These are phyloP conservation scores for Aspergillus hancockii DNA, from an alignment of 495 filamentous ascomycete species.

Conservation along the genomic window DNA sequence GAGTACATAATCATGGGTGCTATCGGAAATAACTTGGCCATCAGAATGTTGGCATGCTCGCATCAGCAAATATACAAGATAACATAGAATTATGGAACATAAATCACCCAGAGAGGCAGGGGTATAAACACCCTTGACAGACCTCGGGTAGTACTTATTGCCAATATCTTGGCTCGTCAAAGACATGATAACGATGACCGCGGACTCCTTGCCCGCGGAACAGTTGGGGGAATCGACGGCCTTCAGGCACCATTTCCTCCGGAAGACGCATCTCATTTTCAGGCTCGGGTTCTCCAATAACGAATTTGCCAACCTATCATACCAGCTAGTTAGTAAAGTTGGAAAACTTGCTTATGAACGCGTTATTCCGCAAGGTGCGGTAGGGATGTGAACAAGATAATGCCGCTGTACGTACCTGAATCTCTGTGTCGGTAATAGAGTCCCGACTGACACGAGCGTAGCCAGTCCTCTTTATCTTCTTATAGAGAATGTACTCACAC, in stretches of 20 bases:
- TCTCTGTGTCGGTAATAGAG: slow-evolving; percentile 95
- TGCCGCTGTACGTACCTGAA: slow-evolving; percentile 64
- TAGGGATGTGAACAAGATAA: background rate
- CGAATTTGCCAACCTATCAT: slow-evolving; percentile 82
- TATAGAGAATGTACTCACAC: slow-evolving; percentile 99
- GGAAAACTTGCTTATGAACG: background rate
- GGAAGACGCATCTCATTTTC: slow-evolving; percentile 59
- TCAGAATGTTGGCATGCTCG: slow-evolving; percentile 5
- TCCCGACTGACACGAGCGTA: slow-evolving; percentile 87
- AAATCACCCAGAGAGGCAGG: slow-evolving; percentile 1
- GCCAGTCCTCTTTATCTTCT: slow-evolving; percentile 79
- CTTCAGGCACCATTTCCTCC: slow-evolving; percentile 69
- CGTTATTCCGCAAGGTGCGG: background rate
- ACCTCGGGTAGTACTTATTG: slow-evolving; percentile 26
- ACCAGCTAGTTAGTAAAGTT: slow-evolving; percentile 17
- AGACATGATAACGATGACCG: slow-evolving; percentile 94
- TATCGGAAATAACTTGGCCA: background rate
- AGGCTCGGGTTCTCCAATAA: slow-evolving; percentile 70
- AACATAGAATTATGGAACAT: background rate
- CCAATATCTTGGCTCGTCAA: slow-evolving; percentile 85
- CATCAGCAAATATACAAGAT: slow-evolving; percentile 8
- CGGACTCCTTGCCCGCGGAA: slow-evolving; percentile 86
- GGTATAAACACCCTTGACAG: background rate
- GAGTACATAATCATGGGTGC: slow-evolving; percentile 11
- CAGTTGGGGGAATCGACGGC: slow-evolving; percentile 80